Evolutionary conservation across 768 basidiomycete species (phyloP), one percentile per base, ranked within the genome.

Genomic region (Postia placenta): DNA sequence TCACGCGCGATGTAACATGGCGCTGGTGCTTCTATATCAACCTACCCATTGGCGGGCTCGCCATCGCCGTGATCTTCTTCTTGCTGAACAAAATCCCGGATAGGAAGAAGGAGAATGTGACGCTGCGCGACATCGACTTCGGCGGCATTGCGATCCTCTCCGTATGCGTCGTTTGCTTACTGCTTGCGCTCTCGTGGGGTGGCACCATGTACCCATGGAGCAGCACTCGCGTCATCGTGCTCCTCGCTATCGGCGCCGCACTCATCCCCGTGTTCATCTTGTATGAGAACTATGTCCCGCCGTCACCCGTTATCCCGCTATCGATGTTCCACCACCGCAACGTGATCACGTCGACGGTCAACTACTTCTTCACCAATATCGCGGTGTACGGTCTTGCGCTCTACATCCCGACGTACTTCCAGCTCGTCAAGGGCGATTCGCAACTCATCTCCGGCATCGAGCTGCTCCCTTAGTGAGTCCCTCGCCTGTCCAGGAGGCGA

Each of bases 21-120:
- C 40, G 66, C 4, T 64, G 63, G 63, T 56, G 53, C 42, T 61
- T 63, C 49, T 63, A 30, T 25, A 49, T 58, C 25, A 43, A 48
- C 38, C 56, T 56, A 2, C 53, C 56, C 9, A 57, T 58, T 9
- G 56, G 56, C 33, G 60, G 53, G 14, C 57, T 53, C 5, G 58
- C 54, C 27, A 49, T 43, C 40, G 47, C 50, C 14, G 43, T 58
- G 15, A 51, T 64, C 4, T 48, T 63, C 5, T 38, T 56, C 14
- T 53, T 55, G 41, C 44, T 60, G 14, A 46, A 53, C 25, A 48
- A 61, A 12, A 53, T 63, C 45, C 56, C 64, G 20, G 56, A 57
- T 42, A 57, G 47, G 19, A 50, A 50, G 42, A 42, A 41, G 28
- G 30, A 26, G 12, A 35, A 41, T 15, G 49, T 50, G 6, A 23